phyloP scores from a whole-genome alignment of 1,139 yeast genomes.

The Sugiyamaella castrensis region DNA sequence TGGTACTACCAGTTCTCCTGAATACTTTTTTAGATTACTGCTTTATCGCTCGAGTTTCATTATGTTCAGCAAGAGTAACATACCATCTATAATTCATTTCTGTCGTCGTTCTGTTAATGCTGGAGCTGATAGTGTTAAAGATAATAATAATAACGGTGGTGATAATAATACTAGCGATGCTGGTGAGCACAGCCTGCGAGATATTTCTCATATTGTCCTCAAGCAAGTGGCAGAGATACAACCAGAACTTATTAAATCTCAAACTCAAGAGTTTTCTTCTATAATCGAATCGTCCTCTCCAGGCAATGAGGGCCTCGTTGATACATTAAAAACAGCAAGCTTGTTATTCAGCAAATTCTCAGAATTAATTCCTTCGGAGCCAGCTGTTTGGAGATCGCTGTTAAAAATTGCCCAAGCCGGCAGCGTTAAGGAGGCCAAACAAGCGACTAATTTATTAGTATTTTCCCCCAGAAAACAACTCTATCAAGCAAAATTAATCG shows the following conservation, averaged over 20 bases:
- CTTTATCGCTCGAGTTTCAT: conserved; percentile 61
- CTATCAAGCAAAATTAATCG: conserved; percentile 40
- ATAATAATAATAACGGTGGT: too few species aligned
- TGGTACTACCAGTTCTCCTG: background rate
- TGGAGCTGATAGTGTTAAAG: conserved; percentile 25
- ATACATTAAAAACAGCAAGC: conserved; percentile 57
- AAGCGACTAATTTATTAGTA: conserved; percentile 58
- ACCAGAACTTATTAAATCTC: conserved; percentile 65
- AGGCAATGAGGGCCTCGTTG: conserved; percentile 34
- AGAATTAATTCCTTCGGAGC: conserved; percentile 33
- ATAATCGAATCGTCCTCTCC: conserved; percentile 38
- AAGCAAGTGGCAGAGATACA: conserved; percentile 57
- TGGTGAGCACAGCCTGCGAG: conserved; percentile 28
- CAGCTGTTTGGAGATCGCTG: conserved; percentile 31
- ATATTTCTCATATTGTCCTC: conserved; percentile 51
- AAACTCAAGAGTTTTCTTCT: conserved; percentile 51
- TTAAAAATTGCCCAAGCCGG: conserved; percentile 51
- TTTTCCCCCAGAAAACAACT: conserved; percentile 44
- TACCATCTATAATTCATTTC: conserved; percentile 51
- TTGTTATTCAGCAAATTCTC: conserved; percentile 55
- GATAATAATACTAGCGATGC: too few species aligned
- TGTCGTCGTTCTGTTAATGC: conserved; percentile 35
- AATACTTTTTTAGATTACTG: conserved; percentile 45
- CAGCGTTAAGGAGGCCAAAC: conserved; percentile 60
- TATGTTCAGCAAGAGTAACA: conserved; percentile 63